Conservation (phyloP, 2,329 filamentous ascomycete species). For the Penicillium sp. region DNA sequence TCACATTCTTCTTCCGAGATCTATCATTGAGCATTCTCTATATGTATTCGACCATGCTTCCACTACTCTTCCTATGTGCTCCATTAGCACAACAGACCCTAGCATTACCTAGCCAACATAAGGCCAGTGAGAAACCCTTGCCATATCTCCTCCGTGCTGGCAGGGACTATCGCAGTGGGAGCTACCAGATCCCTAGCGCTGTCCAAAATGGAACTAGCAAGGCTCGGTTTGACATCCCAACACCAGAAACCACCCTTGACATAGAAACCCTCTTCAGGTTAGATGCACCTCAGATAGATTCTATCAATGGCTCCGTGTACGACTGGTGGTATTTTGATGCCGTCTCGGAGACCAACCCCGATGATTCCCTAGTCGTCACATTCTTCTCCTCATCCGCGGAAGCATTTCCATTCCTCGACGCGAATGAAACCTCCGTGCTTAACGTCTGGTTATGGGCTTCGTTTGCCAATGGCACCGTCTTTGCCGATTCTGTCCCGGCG, state of each 20-base stretch:
- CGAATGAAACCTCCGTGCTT: slow-evolving; percentile 13
- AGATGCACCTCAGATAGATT: slow-evolving; percentile 22
- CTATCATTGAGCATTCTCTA: background rate
- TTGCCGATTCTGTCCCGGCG: slow-evolving; percentile 11
- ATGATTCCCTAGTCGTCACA: slow-evolving; percentile 24
- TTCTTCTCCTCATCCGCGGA: slow-evolving; percentile 26
- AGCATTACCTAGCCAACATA: background rate
- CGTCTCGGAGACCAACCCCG: slow-evolving; percentile 22
- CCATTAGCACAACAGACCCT: background rate
- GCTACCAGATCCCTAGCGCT: slow-evolving; percentile 9
- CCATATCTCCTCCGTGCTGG: background rate
- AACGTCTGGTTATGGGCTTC: slow-evolving; percentile 23
- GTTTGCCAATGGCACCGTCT: slow-evolving; percentile 21
- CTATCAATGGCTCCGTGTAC: slow-evolving; percentile 25
- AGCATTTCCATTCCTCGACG: slow-evolving; percentile 33
- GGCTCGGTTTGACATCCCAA: slow-evolving; percentile 11
- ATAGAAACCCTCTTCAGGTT: slow-evolving; percentile 11
- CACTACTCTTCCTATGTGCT: background rate
- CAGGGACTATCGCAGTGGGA: background rate
- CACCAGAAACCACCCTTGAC: background rate
- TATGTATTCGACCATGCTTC: background rate
- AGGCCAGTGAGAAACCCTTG: too few species aligned
- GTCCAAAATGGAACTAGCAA: slow-evolving; percentile 7
- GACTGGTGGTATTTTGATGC: slow-evolving; percentile 40
- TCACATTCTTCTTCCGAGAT: background rate